Base-by-base conservation (phyloP, 129 eudicot species). In the Solidago caesia region DNA sequence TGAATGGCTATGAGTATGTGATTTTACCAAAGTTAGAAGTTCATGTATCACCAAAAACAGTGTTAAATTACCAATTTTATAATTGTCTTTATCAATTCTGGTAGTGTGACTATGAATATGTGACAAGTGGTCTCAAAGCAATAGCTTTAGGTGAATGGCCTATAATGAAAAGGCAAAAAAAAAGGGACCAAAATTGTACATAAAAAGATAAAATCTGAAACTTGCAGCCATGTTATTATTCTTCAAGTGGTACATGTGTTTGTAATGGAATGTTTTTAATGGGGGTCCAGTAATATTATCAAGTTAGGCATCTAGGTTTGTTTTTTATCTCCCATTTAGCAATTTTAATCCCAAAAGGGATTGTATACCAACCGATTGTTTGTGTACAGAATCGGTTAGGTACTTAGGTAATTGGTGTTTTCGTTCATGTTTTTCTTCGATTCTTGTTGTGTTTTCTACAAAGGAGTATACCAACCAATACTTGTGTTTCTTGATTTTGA, bases 111-210 rank as follows among this genome's bases (percentile, higher is more conserved):
- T 60, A 49, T 77, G 63, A 65, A 76, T 78, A 41, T 71, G 58
- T 71, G 72, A 63, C 69, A 78, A 78, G 82, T 70, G 77, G 71
- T 47, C n/a, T 64, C 47, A 67, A 67, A 70, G 71, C 75, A 77
- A 49, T 42, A 69, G 46, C 48, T 71, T 78, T 71, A 11, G 48
- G 74, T 79, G 68, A 79, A 79, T 71, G 73, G 73, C 10, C 64
- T 66, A 72, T 71, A n/a, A 63, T 53, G 51, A 52, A 42, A 53
- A 64, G 2, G 66, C 49, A 71, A 63, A 51, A 59, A 26, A 52
- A 78, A 21, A 8, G 41, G 21, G 55, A 44, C 62, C 27, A 64
- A 65, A 68, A 77, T 61, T 44, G 67, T 13, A 45, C 16, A 4
- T 44, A 58, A 72, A 67, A 53, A 41, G 47, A 42, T 4, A 63